Evolutionary conservation across 2,329 filamentous ascomycete species (phyloP), one percentile per base, ranked within the genome.

Genomic region (Diatrype stigma): DNA sequence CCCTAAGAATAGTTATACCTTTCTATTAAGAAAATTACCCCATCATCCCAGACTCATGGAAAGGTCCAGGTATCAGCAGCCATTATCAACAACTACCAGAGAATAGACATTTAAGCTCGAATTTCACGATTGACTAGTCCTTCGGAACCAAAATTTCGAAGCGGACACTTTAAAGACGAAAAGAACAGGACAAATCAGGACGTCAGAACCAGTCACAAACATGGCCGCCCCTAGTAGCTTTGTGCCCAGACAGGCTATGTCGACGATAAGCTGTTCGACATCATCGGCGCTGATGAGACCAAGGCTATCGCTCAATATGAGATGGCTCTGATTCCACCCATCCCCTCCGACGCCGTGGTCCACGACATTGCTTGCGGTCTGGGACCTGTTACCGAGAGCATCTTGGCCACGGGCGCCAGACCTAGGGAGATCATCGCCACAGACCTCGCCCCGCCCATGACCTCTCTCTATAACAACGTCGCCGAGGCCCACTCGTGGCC

Each of bases 281-380:
- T 51, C 42, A 50, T 54, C 22, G 51, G 51, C n/a, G 48, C 48
- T 6, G 46, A 51, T 30, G 49, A 51, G 42, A 51, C 51, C 2
- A 37, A 51, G 28, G 42, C 40, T 14, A 51, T 54, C n/a, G 51
- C 51, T 16, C 34, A 38, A 8, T 42, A 54, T 40, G 50, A 50
- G 44, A 55, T 57, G 50, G 42, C 42, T 3, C 49, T 55, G 17
- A 42, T 57, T 16, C 47, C 55, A 12, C 21, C 52, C 7, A 55
- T 57, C 16, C 46, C 48, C 5, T 6, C 17, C 0, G 50, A 42
- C 32, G 46, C 55, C 8, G 22, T 53, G 17, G 45, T 57, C 35
- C 52, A 57, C 50, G 55, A 57, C 30, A 35, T 44, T 5, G 52
- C 52, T 8, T 57, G 52, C 32, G 55, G 55, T 19, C 28, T 55